Evolutionary conservation across 352 stramenopile genomes (phyloP).

Genomic region (Peronosclerospora sorghi): DNA sequence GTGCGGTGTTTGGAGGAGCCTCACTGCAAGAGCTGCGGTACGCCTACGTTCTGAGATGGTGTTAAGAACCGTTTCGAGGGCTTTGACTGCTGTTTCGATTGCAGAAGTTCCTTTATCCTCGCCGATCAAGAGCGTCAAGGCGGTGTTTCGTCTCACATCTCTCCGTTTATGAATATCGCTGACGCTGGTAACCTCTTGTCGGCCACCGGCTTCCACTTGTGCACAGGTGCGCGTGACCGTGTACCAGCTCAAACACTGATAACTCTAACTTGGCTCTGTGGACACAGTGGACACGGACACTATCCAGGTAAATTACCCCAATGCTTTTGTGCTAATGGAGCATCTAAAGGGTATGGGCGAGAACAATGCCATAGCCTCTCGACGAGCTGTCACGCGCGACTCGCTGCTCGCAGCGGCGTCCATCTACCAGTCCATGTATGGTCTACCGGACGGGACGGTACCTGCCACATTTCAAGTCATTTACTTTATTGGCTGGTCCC

Average conservation of each 20-base stretch:
- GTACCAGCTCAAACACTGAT: neutral
- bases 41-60: neutral
- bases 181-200: constrained; percentile 91
- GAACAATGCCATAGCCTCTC: constrained; percentile 81
- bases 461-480: constrained; percentile 94
- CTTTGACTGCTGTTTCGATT: neutral
- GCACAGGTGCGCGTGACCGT: constrained; percentile 49
- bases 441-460: constrained; percentile 77
- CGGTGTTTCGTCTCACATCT: constrained; percentile 91
- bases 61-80: neutral
- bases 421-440: constrained; percentile 92
- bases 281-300: constrained; percentile 92
- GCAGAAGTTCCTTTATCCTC: constrained; percentile 86
- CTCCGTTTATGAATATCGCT: constrained; percentile 92
- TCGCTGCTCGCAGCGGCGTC: constrained; percentile 89
- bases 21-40: constrained; percentile 92
- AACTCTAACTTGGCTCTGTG: neutral
- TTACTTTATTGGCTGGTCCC: constrained; percentile 98
- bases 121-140: constrained; percentile 92
- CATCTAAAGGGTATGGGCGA: constrained; percentile 93
- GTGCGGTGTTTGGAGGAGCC: constrained; percentile 90
- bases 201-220: constrained; percentile 88
- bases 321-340: constrained; percentile 95
- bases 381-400: constrained; percentile 69
- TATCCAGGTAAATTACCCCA: constrained; percentile 90